Conservation (phyloP, 169 alveolate genomes). For the Cryptosporidium meleagridis region DNA sequence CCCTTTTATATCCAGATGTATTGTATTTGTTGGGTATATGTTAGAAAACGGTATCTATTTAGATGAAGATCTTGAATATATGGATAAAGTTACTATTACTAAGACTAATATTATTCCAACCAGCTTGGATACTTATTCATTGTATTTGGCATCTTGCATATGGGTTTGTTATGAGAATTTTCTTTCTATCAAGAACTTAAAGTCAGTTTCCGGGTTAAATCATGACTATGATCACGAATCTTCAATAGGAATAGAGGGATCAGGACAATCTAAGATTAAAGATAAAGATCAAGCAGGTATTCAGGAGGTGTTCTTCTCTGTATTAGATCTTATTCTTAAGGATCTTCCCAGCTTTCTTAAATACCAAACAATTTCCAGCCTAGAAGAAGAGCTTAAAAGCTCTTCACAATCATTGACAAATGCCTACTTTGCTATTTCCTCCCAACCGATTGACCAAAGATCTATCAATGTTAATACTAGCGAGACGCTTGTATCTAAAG, state of each 20-base stretch:
- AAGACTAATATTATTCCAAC: slow-evolving; percentile 35
- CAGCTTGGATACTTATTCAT: slow-evolving; percentile 45
- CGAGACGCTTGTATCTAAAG: not conserved
- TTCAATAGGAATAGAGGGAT: not conserved
- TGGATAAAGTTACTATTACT: slow-evolving; percentile 9
- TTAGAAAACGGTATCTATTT: slow-evolving; percentile 38
- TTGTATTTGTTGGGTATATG: slow-evolving; percentile 33
- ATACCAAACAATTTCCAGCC: not conserved
- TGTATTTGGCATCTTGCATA: slow-evolving; percentile 41
- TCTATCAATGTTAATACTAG: no score
- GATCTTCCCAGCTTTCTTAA: slow-evolving; percentile 23
- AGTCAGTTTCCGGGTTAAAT: not conserved
- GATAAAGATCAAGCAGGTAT: not conserved
- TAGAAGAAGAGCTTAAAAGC: not conserved
- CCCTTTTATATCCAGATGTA: slow-evolving; percentile 59
- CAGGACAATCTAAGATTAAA: not conserved
- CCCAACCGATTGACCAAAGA: not conserved
- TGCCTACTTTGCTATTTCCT: not conserved
- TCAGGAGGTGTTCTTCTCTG: not conserved
- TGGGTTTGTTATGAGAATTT: slow-evolving; percentile 45
- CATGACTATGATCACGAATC: not conserved
- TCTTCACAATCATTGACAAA: not conserved
- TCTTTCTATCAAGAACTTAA: not conserved
- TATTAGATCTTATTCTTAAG: slow-evolving; percentile 8
- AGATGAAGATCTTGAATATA: not conserved